phyloP scores from a whole-genome alignment of 495 filamentous ascomycete genomes.

The Wilcoxina mikolae region DNA sequence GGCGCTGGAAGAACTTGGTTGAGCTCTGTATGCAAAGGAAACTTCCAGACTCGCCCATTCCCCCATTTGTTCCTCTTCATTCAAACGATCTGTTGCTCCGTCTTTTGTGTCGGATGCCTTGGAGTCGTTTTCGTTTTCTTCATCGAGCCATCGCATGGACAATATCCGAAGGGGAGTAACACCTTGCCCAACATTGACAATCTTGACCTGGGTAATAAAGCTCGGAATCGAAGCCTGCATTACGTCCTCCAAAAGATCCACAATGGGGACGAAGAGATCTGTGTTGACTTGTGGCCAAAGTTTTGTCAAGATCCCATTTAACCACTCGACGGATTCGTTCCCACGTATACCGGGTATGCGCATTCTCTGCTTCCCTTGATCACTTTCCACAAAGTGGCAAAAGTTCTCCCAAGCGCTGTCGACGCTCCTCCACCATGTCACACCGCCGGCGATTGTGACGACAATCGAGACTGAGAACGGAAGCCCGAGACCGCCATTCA shows the following conservation, averaged over 20 bases:
- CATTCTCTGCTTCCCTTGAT: conserved; percentile 14
- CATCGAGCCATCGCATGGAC: conserved; percentile 18
- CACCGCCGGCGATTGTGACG: conserved; percentile 2
- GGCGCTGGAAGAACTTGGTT: conserved; percentile 40
- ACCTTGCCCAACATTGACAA: conserved; percentile 22
- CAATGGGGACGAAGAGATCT: conserved; percentile 18
- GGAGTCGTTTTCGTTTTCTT: conserved; percentile 8
- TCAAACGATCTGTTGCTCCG: conserved; percentile 32
- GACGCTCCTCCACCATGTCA: conserved; percentile 22
- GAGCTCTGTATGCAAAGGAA: conserved; percentile 51
- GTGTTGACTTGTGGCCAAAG: conserved; percentile 26
- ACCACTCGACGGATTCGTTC: conserved; percentile 22
- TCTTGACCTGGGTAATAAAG: conserved; percentile 20
- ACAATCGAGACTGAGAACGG: conserved; percentile 22
- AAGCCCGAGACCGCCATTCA: conserved; percentile 18
- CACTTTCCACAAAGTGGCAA: conserved; percentile 14
- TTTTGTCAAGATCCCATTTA: conserved; percentile 22
- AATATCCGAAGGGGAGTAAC: conserved; percentile 18
- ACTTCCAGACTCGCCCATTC: conserved; percentile 40
- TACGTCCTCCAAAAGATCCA: conserved; percentile 25
- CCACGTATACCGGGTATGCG: conserved; percentile 8
- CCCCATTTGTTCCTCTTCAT: conserved; percentile 23
- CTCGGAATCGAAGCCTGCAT: conserved; percentile 26
- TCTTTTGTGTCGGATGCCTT: conserved; percentile 31
- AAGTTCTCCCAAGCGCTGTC: conserved; percentile 19